Evolutionary conservation across 1,139 yeast genomes (phyloP), one percentile per base, ranked within the genome.

Genomic region (Candida tetrigidarum): DNA sequence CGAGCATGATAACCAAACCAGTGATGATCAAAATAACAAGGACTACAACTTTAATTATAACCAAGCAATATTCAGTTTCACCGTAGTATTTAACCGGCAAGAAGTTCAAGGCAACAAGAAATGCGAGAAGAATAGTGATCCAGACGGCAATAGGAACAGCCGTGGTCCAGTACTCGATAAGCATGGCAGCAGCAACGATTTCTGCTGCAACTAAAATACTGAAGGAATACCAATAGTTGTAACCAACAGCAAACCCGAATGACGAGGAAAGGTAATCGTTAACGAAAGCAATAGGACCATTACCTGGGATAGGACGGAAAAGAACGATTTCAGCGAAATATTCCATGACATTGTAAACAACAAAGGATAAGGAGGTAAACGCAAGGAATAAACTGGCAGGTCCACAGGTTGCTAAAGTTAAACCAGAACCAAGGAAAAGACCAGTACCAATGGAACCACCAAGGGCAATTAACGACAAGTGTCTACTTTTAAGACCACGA

Each of bases 51-150:
- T 72, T 85, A 47, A 84, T 66, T 26, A 82, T 64, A 0, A 91
- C 88, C 50, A 84, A 71, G 79, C 82, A 80, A 57, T 81, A 84
- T 58, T 84, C 89, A 7, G 83, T 68, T 56, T 84, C 89, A 29
- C 89, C 89, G 55, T 80, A 83, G 39, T 70, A 73, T 47, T 65
- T 67, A 22, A 83, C 82, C 6, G 79, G 69, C 39, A 64, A 58
- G 57, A 74, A 59, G 51, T 78, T 78, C 19, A 77, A 56, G 3
- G 53, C 50, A n/a, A 75, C 64, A 43, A 69, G 60, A 3, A 69
- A 38, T 12, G 58, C 74, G 46, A 76, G 62, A 45, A 78, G 66
- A n/a, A 78, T 76, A 61, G 80, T 64, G 43, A 78, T 76, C 83
- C 83, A 79, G 18, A 75, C 81, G 25, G 81, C 83, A 5, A 77